phyloP scores from a whole-genome alignment of 208 protist species.

The Phytomonas francai region DNA sequence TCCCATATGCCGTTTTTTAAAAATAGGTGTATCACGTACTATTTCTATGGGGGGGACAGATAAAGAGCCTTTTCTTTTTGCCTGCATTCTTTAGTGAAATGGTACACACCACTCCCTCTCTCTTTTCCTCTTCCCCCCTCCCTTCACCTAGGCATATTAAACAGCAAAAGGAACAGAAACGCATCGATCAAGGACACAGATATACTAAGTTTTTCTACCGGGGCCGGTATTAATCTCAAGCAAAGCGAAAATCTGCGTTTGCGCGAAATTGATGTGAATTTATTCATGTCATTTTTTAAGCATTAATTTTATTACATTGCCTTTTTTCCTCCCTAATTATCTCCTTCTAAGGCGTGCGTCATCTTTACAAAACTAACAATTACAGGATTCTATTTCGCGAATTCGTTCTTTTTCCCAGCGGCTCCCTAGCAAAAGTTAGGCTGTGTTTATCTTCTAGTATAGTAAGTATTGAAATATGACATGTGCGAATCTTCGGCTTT shows the following conservation, averaged over 20 bases:
- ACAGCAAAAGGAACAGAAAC: not conserved
- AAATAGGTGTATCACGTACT: not conserved
- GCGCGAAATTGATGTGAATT: not conserved
- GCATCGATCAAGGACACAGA: not conserved
- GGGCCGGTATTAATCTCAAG: not conserved
- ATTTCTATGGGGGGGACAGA: not conserved
- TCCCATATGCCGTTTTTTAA: constrained; percentile 9
- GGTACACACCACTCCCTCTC: not conserved
- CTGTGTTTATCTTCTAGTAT: not conserved
- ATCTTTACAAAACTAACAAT: not conserved
- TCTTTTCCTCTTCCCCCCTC: not conserved
- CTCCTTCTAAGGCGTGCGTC: not conserved
- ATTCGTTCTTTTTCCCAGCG: not conserved
- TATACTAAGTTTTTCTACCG: not conserved
- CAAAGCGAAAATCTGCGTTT: constrained; percentile 1
- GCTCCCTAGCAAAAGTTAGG: not conserved
- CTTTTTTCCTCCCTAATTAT: not conserved
- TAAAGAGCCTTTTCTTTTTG: constrained; percentile 1
- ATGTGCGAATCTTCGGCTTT: not conserved
- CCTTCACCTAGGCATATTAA: not conserved
- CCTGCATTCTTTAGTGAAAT: not conserved
- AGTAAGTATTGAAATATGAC: not conserved
- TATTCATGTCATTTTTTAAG: not conserved
- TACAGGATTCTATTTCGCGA: not conserved
- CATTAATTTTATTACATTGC: not conserved